Conservation (phyloP, 1,139 yeast genomes). For the Yamadazyma kanchanaburiensis region DNA sequence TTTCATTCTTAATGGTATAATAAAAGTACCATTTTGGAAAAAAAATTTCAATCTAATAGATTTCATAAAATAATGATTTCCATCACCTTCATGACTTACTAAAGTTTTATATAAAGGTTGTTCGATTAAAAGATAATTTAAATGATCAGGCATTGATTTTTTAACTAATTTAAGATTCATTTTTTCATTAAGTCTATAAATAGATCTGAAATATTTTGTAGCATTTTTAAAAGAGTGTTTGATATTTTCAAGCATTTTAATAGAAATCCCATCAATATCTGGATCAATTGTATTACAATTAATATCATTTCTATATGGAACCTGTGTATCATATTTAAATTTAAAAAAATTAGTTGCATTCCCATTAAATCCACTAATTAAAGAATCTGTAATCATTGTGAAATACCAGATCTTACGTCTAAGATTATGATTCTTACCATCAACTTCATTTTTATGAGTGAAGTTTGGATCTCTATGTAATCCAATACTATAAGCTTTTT, state of each 20-base stretch:
- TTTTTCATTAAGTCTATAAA: constrained; percentile 1
- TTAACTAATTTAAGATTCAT: constrained; percentile 1
- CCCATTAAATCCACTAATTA: constrained; percentile 18
- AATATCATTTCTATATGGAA: constrained; percentile 1
- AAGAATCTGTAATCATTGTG: constrained; percentile 15
- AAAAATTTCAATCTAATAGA: constrained; percentile 3
- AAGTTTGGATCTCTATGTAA: constrained; percentile 36
- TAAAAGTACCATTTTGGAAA: constrained; percentile 2
- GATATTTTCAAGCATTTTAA: background rate
- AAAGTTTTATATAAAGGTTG: constrained; percentile 1
- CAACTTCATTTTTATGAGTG: background rate
- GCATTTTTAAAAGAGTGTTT: background rate
- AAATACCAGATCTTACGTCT: constrained; percentile 31
- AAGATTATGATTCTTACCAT: constrained; percentile 11
- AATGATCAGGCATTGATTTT: constrained; percentile 1
- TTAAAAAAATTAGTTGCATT: constrained; percentile 15
- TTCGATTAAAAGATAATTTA: constrained; percentile 1
- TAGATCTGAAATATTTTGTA: background rate
- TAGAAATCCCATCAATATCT: constrained; percentile 3
- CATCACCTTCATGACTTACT: constrained; percentile 1
- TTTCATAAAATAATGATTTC: constrained; percentile 4
- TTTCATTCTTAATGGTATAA: constrained; percentile 2
- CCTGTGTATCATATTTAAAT: constrained; percentile 12
- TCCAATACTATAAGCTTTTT: constrained; percentile 42
- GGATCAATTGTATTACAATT: constrained; percentile 2